A percentile compares a stretch with the other conserved stretches of the same genome.
Evolutionary conservation across 106 monocot genomes (phyloP).

Genomic region (Vanilla planifolia): DNA sequence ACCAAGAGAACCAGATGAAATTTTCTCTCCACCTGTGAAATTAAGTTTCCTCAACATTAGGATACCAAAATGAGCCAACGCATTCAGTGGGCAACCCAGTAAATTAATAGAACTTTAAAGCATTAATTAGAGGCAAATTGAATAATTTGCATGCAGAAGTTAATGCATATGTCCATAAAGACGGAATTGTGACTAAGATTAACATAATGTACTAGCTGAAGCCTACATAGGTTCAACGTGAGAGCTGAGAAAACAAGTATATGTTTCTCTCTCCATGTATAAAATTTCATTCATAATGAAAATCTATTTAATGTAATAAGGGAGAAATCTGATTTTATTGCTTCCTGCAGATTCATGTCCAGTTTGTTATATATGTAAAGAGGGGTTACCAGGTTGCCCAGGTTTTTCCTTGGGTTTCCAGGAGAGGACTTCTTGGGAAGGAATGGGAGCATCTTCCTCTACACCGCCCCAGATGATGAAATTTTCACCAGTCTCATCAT

Average conservation of each 20-base stretch:
- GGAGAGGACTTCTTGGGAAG: conserved; percentile 42
- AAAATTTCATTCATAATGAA: not conserved
- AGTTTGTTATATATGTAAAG: not conserved
- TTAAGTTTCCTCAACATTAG: conserved; percentile 9
- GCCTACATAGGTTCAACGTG: no score
- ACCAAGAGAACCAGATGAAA: conserved; percentile 7
- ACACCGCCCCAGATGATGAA: conserved; percentile 83
- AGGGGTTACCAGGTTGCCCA: not conserved
- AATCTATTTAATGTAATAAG: not conserved
- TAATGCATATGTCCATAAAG: no score
- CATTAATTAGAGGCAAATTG: no score
- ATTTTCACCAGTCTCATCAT: conserved; percentile 58
- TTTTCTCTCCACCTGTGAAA: conserved; percentile 12
- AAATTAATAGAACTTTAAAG: no score
- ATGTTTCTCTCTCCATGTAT: no score
- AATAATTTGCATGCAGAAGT: no score
- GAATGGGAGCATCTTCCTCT: conserved; percentile 33
- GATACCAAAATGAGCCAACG: not conserved
- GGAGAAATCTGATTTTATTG: not conserved
- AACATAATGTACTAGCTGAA: no score
- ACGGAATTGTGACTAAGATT: no score
- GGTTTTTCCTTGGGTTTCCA: conserved; percentile 26
- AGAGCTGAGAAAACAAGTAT: no score
- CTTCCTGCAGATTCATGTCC: not conserved
- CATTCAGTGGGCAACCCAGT: no score